Evolutionary conservation across 495 filamentous ascomycete species (phyloP), one percentile per base, ranked within the genome.

Genomic region (Cudoniella acicularis): DNA sequence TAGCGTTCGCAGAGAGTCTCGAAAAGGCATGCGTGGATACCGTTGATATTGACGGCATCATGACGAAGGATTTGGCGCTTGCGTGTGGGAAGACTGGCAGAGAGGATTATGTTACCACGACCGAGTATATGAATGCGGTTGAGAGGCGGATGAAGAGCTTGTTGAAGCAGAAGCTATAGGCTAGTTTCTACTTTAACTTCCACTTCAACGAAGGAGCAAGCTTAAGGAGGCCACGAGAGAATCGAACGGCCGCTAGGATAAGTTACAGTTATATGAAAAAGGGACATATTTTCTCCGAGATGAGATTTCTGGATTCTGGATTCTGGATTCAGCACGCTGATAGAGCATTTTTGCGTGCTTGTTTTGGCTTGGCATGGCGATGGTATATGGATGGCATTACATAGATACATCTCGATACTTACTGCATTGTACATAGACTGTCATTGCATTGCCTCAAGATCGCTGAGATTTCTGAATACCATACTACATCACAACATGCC

Each of bases 11-110:
- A 20, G 89, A 97, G 77, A 82, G 79, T 67, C 82, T 98, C 56
- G 94, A 98, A 84, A 78, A 88, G 71, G 94, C 94, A n/a, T 96
- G 93, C 72, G 77, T 95, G 49, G 92, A 98, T 68, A 90, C 91
- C 21, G 94, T 98, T 59, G 89, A 97, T 71, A 74, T 89, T 45
- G 91, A 97, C 65, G 90, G 89, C 49, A 88, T 96, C 77, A 98
- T 98, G 94, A 98, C 94, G 68, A 98, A 98, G 84, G 94, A 98
- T 75, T 72, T 98, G 63, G 93, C 93, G 17, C 82, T 98, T 26
- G 86, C 91, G 25, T 92, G 90, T 70, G 94, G 94, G 65, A 89
- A 88, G 80, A 90, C 86, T 59, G 87, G 83, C 45, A 82, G 89
- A 48, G 82, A 81, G 69, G 85, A 88, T 60, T 97, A 90, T 77